phyloP scores from a whole-genome alignment of 2,329 filamentous ascomycete species.

The Colletotrichum sp. region DNA sequence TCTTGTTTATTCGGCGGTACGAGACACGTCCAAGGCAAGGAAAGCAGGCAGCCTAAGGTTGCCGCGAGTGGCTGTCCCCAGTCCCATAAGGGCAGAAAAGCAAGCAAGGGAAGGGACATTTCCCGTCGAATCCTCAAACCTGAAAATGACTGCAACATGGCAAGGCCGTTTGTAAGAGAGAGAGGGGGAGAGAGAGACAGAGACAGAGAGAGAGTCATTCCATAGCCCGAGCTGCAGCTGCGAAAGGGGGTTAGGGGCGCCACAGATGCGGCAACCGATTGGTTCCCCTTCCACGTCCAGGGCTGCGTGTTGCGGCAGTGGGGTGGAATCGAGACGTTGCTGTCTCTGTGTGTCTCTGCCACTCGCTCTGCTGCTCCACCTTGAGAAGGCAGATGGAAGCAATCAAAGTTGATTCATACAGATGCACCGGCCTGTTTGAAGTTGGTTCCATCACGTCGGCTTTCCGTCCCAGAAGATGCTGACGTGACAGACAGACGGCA shows the following conservation, averaged over 20 bases:
- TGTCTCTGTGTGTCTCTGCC: background rate
- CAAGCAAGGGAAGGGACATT: background rate
- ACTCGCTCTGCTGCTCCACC: background rate
- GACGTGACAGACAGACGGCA: background rate
- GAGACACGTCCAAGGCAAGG: background rate
- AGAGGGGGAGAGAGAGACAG: background rate
- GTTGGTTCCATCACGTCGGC: background rate
- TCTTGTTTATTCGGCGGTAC: background rate
- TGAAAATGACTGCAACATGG: background rate
- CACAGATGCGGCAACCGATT: background rate
- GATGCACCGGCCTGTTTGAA: background rate
- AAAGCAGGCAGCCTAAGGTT: background rate
- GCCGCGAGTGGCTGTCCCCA: background rate
- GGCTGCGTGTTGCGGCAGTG: background rate
- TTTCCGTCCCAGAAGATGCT: background rate
- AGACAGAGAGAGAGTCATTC: background rate
- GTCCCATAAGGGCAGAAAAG: background rate
- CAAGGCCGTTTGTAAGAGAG: background rate
- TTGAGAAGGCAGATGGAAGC: background rate
- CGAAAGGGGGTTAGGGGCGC: background rate
- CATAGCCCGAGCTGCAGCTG: conserved; percentile 1
- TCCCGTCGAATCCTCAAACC: background rate
- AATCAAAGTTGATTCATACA: background rate
- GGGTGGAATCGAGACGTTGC: background rate
- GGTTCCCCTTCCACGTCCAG: background rate